Conservation (phyloP, 1,284 basidiomycete genomes). For the Ceratobasidium sp. region DNA sequence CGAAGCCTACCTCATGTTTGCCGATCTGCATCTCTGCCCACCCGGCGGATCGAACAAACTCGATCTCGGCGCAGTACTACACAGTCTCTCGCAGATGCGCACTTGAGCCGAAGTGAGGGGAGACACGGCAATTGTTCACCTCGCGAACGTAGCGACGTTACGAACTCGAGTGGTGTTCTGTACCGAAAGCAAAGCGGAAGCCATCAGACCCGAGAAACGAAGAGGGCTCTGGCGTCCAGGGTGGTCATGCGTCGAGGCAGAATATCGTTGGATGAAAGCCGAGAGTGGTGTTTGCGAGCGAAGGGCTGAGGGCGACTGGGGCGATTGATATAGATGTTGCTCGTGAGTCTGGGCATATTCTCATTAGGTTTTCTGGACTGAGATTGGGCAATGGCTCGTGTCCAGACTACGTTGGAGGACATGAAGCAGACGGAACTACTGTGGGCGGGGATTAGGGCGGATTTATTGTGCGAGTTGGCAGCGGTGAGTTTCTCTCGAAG, state of each 20-base stretch:
- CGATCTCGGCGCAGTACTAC: conserved; percentile 26
- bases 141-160: conserved; percentile 10
- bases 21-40: conserved; percentile 20
- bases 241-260: conserved; percentile 71
- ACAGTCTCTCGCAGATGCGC: conserved; percentile 21
- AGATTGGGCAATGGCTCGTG: conserved; percentile 52
- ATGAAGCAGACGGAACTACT: conserved; percentile 61
- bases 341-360: conserved; percentile 47
- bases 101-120: neutral
- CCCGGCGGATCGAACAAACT: neutral
- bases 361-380: neutral
- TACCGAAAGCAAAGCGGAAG: neutral
- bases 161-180: conserved; percentile 2
- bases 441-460: conserved; percentile 71
- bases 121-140: neutral
- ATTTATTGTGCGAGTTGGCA: conserved; percentile 59
- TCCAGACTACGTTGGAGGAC: conserved; percentile 65
- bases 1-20: conserved; percentile 31
- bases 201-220: conserved; percentile 14
- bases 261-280: conserved; percentile 77
- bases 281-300: conserved; percentile 70
- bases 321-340: conserved; percentile 58
- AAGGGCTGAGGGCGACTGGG: conserved; percentile 67
- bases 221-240: conserved; percentile 66
- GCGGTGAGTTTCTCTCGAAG: conserved; percentile 33